These are phyloP conservation scores for Silene uniflora DNA, from an alignment of 148 eudicot species.

Conservation along the genomic window DNA sequence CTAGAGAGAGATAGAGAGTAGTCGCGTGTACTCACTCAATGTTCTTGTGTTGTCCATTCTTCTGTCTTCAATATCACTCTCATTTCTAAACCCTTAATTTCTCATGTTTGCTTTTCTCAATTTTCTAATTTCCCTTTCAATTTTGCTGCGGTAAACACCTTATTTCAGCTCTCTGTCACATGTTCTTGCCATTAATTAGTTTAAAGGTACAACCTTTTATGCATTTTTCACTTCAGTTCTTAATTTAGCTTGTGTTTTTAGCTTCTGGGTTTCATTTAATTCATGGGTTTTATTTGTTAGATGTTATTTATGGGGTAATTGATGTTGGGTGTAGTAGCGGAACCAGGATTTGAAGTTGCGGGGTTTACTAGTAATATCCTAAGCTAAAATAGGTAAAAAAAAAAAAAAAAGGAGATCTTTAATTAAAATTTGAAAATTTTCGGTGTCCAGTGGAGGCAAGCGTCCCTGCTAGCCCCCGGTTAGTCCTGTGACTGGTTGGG, in stretches of 20 bases:
- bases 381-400: too few relatives aligned
- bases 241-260: background rate
- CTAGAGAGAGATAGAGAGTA: background rate
- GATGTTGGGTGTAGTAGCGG: too few relatives aligned
- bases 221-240: background rate
- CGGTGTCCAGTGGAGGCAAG: background rate
- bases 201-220: slow-evolving; percentile 1
- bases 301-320: background rate
- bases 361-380: too few relatives aligned
- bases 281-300: background rate
- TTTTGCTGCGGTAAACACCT: background rate
- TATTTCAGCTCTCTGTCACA: background rate
- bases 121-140: background rate
- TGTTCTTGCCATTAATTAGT: background rate
- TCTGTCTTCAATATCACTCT: background rate
- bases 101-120: background rate
- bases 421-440: too few relatives aligned
- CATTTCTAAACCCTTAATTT: slow-evolving; percentile 10
- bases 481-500: background rate
- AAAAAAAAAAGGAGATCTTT: background rate
- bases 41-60: background rate
- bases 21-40: background rate
- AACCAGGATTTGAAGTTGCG: too few relatives aligned
- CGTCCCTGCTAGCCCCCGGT: background rate
- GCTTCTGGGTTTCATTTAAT: background rate